A percentile compares a stretch with the other conserved stretches of the same genome.
These are phyloP conservation scores for Lodderomyces parapsilosis DNA, from an alignment of 1,139 yeast species.

Conservation along the genomic window DNA sequence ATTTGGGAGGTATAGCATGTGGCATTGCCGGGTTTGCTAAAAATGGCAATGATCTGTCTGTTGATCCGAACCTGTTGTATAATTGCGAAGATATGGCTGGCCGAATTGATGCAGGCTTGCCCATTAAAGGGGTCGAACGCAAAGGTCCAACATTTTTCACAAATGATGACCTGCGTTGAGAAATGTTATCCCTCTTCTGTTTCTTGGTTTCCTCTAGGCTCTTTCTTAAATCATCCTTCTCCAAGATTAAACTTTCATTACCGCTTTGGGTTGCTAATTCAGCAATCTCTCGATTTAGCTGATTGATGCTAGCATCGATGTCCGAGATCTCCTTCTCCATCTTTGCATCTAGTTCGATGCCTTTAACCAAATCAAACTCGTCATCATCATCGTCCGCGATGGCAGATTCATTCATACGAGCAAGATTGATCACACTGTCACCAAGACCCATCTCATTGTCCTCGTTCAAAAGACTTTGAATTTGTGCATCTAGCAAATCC, in stretches of 20 bases:
- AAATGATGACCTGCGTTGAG: conserved; percentile 14
- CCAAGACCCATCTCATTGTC: conserved; percentile 20
- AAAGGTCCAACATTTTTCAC: conserved; percentile 9
- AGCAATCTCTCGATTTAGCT: conserved; percentile 43
- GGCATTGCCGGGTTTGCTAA: conserved; percentile 20
- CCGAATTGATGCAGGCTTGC: conserved; percentile 47
- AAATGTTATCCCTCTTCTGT: conserved; percentile 20
- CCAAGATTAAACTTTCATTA: conserved; percentile 27
- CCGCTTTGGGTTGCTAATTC: conserved; percentile 39
- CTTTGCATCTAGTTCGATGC: conserved; percentile 22
- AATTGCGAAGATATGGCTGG: conserved; percentile 36
- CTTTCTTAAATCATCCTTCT: conserved; percentile 23
- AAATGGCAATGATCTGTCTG: conserved; percentile 9
- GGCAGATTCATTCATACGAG: conserved; percentile 28
- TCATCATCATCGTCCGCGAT: conserved; percentile 39
- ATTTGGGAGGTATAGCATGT: conserved; percentile 40
- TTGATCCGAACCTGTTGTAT: conserved; percentile 9
- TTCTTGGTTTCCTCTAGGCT: conserved; percentile 24
- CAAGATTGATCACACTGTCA: conserved; percentile 20
- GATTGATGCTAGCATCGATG: conserved; percentile 28
- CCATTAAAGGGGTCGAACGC: conserved; percentile 36
- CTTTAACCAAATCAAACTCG: conserved; percentile 19
- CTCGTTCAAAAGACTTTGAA: conserved; percentile 33
- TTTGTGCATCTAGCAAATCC: conserved; percentile 35
- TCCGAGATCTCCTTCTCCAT: conserved; percentile 17